Conservation (phyloP, 202 grass and related monocot genomes). For the Cymbopogon flexuosus region DNA sequence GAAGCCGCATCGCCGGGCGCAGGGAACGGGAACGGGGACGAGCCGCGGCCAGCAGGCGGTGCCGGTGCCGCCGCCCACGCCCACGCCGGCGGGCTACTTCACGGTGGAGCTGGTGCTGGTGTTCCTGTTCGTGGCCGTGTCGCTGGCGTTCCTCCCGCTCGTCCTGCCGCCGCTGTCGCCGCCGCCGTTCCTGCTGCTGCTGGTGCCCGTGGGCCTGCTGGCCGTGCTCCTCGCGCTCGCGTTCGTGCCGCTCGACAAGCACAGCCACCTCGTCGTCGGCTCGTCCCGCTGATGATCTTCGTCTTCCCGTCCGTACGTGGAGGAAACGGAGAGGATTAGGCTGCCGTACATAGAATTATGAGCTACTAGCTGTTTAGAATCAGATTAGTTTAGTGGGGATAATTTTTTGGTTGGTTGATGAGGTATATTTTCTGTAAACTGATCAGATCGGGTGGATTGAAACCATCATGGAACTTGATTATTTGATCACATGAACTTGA, state of each 20-base stretch:
- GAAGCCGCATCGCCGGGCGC: background rate
- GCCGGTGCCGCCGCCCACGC: background rate
- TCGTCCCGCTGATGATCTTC: background rate
- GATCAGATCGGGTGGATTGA: background rate
- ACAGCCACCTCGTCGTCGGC: conserved; percentile 31
- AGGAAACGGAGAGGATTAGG: background rate
- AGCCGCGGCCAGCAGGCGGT: too few relatives aligned
- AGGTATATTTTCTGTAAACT: background rate
- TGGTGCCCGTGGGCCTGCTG: conserved; percentile 50
- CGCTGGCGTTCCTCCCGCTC: conserved; percentile 51
- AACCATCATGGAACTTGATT: background rate
- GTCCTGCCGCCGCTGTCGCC: conserved; percentile 59
- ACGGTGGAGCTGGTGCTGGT: conserved; percentile 36
- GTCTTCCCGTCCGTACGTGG: background rate
- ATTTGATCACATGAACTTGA: background rate
- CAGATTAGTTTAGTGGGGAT: background rate
- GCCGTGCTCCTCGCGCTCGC: conserved; percentile 48
- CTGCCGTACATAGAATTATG: background rate
- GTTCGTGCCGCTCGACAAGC: conserved; percentile 53
- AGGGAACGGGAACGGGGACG: too few relatives aligned
- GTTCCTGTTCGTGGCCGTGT: conserved; percentile 39
- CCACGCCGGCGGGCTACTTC: conserved; percentile 24
- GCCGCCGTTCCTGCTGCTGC: conserved; percentile 50
- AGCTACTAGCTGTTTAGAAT: background rate
- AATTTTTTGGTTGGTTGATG: background rate